These are phyloP conservation scores for Salix suchowensis DNA, from an alignment of 345 rosid species.

Conservation along the genomic window DNA sequence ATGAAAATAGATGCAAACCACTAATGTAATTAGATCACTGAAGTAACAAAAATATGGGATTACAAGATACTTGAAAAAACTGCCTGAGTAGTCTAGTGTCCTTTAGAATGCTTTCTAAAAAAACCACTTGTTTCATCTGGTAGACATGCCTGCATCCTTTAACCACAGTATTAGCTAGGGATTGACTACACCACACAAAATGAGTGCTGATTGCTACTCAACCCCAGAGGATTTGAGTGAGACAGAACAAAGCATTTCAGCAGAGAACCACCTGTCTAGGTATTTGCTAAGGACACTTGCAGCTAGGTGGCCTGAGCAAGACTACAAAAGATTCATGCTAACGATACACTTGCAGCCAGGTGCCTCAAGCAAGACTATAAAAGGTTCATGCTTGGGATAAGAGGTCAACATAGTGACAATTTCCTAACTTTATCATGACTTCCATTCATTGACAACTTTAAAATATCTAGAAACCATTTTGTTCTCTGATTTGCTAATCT, in stretches of 20 bases:
- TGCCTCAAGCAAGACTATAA: not conserved
- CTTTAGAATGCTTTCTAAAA: not conserved
- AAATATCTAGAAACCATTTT: not conserved
- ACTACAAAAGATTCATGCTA: not conserved
- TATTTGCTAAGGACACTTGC: not conserved
- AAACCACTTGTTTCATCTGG: not conserved
- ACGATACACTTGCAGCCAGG: not conserved
- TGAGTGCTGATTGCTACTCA: not conserved
- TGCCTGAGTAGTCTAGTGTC: not conserved
- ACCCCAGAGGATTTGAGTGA: not conserved
- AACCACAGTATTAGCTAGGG: not conserved
- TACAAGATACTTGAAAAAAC: not conserved
- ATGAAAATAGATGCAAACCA: not conserved
- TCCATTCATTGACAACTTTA: not conserved
- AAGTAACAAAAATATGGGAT: not conserved
- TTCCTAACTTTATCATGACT: not conserved
- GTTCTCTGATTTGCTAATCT: not conserved
- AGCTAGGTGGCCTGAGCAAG: not conserved
- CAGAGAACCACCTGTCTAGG: not conserved
- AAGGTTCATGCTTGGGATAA: too few species aligned
- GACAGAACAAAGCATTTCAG: not conserved
- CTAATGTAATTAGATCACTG: not conserved
- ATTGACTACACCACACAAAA: not conserved
- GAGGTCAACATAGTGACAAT: not conserved
- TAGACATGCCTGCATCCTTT: not conserved